Conservation (phyloP, 179 eudicot species). For the Beta corolliflora region DNA sequence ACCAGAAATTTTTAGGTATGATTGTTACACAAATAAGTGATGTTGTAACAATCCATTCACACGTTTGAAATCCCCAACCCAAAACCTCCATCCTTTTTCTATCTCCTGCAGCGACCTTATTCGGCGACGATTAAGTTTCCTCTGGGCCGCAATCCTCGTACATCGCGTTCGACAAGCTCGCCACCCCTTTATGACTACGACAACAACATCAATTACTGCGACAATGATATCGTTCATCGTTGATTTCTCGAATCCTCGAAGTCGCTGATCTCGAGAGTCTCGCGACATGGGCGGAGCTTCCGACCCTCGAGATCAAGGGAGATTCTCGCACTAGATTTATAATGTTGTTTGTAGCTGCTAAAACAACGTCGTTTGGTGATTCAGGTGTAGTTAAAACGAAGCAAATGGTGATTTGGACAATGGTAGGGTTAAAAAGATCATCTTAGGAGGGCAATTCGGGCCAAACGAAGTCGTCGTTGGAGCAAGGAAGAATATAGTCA, state of each 20-base stretch:
- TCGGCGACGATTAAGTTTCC: slow-evolving; percentile 46
- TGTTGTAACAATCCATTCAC: no score
- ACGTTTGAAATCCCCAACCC: not conserved
- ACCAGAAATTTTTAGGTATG: no score
- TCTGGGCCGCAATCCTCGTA: slow-evolving; percentile 51
- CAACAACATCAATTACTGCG: not conserved
- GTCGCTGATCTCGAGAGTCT: slow-evolving; percentile 30
- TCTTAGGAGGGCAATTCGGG: no score
- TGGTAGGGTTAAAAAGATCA: no score
- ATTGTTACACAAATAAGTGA: no score
- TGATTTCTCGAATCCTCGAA: not conserved
- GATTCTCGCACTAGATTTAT: no score
- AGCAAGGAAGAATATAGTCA: not conserved
- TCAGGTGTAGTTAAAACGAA: no score
- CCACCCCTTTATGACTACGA: not conserved
- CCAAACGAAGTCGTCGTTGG: not conserved
- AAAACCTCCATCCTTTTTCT: not conserved
- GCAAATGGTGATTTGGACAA: no score
- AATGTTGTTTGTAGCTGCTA: no score
- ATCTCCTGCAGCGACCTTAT: slow-evolving; percentile 4
- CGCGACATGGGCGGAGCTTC: slow-evolving; percentile 36
- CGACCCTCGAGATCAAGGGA: not conserved
- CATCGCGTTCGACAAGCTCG: slow-evolving; percentile 33
- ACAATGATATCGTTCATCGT: not conserved
- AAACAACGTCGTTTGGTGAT: no score